These are phyloP conservation scores for Bassia scoparia DNA, from an alignment of 148 eudicot species.

Conservation along the genomic window DNA sequence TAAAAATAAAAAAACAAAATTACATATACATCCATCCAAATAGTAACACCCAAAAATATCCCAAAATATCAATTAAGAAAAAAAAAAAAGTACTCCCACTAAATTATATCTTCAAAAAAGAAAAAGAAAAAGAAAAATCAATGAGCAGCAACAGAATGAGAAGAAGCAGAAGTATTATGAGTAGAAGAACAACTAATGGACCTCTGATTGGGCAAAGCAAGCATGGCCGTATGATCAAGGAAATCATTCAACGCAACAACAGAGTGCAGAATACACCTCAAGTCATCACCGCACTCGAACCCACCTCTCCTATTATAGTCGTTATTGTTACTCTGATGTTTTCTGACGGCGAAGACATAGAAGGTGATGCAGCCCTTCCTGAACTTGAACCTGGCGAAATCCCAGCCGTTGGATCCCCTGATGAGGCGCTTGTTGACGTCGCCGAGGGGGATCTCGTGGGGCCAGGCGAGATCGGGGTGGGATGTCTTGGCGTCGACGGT, in stretches of 20 bases:
- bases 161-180: neutral
- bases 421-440: conserved; percentile 73
- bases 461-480: conserved; percentile 54
- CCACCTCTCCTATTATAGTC: conserved; percentile 25
- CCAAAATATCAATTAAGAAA: neutral
- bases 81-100: neutral
- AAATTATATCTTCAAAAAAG: neutral
- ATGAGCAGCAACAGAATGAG: conserved; percentile 30
- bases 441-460: conserved; percentile 69
- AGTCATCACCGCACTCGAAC: conserved; percentile 64
- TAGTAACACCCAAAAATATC: neutral
- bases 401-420: conserved; percentile 52
- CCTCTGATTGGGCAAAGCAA: conserved; percentile 81
- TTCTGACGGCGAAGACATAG: conserved; percentile 72
- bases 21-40: conserved; percentile 17
- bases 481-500: conserved; percentile 37
- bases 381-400: conserved; percentile 85
- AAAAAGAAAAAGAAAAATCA: neutral
- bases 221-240: conserved; percentile 93
- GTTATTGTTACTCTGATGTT: too few species aligned
- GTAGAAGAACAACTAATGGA: conserved; percentile 33
- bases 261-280: conserved; percentile 45
- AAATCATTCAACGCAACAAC: conserved; percentile 77
- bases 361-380: conserved; percentile 85
- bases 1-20: conserved; percentile 11